These are phyloP conservation scores for Ceraceosorus guamensis DNA, from an alignment of 1,284 basidiomycete species.

Conservation along the genomic window DNA sequence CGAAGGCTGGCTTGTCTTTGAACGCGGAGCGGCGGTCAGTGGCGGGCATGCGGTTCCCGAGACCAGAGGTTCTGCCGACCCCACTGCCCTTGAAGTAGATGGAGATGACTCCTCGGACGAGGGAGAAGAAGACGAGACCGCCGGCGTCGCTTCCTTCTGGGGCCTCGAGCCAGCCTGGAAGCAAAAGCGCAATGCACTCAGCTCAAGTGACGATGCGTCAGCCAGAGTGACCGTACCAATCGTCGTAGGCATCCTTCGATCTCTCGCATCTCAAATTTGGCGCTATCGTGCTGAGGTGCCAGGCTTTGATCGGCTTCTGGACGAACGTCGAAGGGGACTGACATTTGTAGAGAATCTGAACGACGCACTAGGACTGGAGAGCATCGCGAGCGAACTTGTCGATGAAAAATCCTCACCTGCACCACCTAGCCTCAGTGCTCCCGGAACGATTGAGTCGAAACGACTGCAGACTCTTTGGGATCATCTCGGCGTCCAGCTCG, in stretches of 20 bases:
- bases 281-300: constrained; percentile 64
- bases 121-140: constrained; percentile 57
- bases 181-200: neutral
- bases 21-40: neutral
- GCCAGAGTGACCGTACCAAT: constrained; percentile 5
- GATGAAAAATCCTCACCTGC: too few relatives aligned
- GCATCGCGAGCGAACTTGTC: too few relatives aligned
- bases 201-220: neutral
- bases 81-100: neutral
- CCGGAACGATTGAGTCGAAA: constrained; percentile 1
- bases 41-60: neutral
- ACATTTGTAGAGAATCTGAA: constrained; percentile 86
- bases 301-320: constrained; percentile 74
- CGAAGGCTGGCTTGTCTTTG: constrained; percentile 66
- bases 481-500: neutral
- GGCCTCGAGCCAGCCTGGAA: neutral
- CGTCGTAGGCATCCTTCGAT: constrained; percentile 22
- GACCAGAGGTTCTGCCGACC: neutral
- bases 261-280: constrained; percentile 56
- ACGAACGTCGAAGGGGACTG: constrained; percentile 78
- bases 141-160: constrained; percentile 6
- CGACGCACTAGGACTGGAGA: constrained; percentile 56
- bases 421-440: neutral
- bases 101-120: constrained; percentile 51
- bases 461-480: constrained; percentile 3